Percentiles rank a stretch among this genome's conserved stretches.
These are phyloP conservation scores for Fragaria vesca DNA, from an alignment of 306 rosid genomes.

Conservation along the genomic window DNA sequence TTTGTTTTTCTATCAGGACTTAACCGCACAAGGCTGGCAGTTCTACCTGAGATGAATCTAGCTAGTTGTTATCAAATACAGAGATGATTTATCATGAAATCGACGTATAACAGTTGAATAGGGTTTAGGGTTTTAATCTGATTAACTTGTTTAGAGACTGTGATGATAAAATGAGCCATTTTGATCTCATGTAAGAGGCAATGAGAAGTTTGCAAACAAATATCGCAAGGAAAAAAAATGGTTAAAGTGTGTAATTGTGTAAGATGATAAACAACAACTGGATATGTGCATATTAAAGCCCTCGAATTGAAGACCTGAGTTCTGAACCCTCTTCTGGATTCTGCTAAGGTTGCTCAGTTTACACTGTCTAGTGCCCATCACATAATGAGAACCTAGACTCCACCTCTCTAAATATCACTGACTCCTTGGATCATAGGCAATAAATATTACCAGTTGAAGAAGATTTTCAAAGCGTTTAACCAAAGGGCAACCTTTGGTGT, in stretches of 20 bases:
- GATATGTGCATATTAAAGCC: neutral
- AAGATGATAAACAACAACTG: neutral
- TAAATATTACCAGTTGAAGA: neutral
- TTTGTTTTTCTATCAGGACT: neutral
- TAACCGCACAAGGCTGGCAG: neutral
- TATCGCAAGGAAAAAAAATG: neutral
- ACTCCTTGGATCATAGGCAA: neutral
- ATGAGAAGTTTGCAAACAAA: no score
- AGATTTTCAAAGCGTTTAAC: no score
- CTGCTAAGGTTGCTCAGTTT: neutral
- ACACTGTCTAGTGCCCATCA: neutral
- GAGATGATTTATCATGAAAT: neutral
- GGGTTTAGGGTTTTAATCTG: neutral
- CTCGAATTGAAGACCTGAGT: conserved; percentile 17
- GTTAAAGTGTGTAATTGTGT: neutral
- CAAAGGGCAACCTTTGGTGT: neutral
- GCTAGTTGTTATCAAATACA: neutral
- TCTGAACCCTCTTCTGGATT: neutral
- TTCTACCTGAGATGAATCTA: neutral
- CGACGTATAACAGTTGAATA: neutral
- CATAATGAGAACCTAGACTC: neutral
- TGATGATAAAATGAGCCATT: no score
- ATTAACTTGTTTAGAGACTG: neutral
- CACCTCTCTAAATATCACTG: neutral
- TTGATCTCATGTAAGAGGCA: no score